phyloP scores from a whole-genome alignment of 129 eudicot genomes.

The Flaveria linearis region DNA sequence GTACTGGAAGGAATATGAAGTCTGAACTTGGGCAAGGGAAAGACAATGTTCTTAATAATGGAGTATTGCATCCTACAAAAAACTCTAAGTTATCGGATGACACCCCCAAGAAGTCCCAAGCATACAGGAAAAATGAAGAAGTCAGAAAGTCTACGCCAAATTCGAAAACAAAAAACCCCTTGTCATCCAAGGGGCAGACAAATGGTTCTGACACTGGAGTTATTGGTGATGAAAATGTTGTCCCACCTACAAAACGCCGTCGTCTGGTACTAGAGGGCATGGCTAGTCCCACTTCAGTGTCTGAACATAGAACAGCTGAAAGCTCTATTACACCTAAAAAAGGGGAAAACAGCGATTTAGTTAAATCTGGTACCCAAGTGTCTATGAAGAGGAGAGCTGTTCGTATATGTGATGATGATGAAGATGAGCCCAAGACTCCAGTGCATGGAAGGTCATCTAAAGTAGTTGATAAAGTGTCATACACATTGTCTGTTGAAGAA shows the following conservation, averaged over 20 bases:
- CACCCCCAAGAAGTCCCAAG: constrained; percentile 38
- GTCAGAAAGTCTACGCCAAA: constrained; percentile 31
- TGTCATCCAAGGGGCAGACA: constrained; percentile 35
- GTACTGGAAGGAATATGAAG: constrained; percentile 11
- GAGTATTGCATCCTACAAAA: constrained; percentile 45
- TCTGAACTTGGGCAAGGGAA: constrained; percentile 25
- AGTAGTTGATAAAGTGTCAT: constrained; percentile 41
- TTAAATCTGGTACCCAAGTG: constrained; percentile 38
- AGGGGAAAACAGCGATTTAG: constrained; percentile 41
- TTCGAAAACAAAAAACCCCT: constrained; percentile 45
- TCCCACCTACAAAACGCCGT: constrained; percentile 60
- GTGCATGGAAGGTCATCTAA: constrained; percentile 64
- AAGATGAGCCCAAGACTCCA: constrained; percentile 86
- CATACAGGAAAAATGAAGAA: constrained; percentile 41
- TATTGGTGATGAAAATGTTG: constrained; percentile 57
- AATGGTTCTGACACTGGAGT: constrained; percentile 31
- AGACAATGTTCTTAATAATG: constrained; percentile 33
- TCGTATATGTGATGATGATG: constrained; percentile 66
- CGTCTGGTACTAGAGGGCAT: constrained; percentile 36
- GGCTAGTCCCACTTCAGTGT: constrained; percentile 22
- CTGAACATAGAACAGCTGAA: constrained; percentile 37
- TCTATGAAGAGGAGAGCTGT: constrained; percentile 77
- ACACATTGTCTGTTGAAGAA: constrained; percentile 34
- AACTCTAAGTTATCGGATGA: constrained; percentile 55
- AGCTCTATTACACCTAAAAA: constrained; percentile 34